phyloP scores from a whole-genome alignment of 345 rosid species.

The Linum lewisii region DNA sequence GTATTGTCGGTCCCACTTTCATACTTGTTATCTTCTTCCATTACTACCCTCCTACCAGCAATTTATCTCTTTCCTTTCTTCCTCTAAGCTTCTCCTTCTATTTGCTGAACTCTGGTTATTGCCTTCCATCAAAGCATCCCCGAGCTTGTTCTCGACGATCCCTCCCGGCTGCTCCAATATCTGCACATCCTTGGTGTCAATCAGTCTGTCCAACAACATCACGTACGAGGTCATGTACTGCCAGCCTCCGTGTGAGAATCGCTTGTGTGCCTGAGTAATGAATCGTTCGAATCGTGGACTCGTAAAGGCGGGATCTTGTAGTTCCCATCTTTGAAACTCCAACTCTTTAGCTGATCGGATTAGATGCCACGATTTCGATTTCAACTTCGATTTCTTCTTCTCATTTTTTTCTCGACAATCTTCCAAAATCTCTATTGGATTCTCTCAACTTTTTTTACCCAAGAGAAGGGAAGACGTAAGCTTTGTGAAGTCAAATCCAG shows the following conservation, averaged over 20 bases:
- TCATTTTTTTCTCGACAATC: not conserved
- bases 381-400: not conserved
- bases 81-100: too few species aligned
- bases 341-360: not conserved
- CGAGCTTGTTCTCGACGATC: not conserved
- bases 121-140: too few species aligned
- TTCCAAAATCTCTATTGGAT: not conserved
- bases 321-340: not conserved
- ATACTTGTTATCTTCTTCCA: too few species aligned
- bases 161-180: not conserved
- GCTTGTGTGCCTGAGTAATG: not conserved
- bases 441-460: not conserved
- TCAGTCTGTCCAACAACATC: not conserved
- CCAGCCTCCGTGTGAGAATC: not conserved
- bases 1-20: too few species aligned
- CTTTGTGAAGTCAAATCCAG: not conserved
- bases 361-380: not conserved
- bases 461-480: not conserved
- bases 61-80: too few species aligned
- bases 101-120: too few species aligned
- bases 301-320: not conserved
- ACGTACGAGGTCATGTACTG: not conserved
- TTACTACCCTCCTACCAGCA: too few species aligned
- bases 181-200: not conserved
- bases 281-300: not conserved